Base-by-base conservation (phyloP, 768 basidiomycete species). In the Daedaleopsis sinensis region DNA sequence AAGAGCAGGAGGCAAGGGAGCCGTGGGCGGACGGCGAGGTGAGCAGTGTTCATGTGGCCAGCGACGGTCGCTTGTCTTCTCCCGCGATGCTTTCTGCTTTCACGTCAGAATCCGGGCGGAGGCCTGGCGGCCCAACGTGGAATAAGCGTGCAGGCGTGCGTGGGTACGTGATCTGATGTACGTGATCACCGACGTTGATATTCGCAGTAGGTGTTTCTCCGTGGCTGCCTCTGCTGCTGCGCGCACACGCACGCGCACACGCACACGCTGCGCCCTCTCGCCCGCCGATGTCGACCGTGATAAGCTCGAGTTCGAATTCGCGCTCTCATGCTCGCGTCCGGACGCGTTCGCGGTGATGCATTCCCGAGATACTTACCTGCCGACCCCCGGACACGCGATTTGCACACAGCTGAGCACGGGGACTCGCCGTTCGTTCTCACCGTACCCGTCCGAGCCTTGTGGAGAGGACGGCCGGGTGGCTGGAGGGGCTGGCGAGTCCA, bases 61-160 rank as follows among this genome's bases (percentile, higher is more conserved):
- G 52, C 52, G 60, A 61, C 53, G 18, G 37, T 62, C 64, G 66
- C 35, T 61, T 62, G 64, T 55, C 71, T 72, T 72, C 71, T 72
- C 71, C 71, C 71, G 71, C 71, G 71, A 72, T 68, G 67, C 71
- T 72, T 70, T 70, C 27, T 62, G 47, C 59, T 58, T 58, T 58
- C 61, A 51, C 57, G 66, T 35, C 47, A 55, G 59, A 63, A 55
- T 9, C 27, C 27, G 27, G 27, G 27, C 27, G 27, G 27, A 32
- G 27, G 63, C 51, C 57, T 50, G 60, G 44, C 10, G 42, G 51
- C 58, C 52, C 54, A 67, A 65, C 67, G 70, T 69, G 70, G 66
- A 60, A 62, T 67, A 67, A 68, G 70, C 68, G 68, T 71, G 70
- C 61, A 66, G 57, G 57, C 27, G 27, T 32, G 43, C 46, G 55